These are phyloP conservation scores for Talaromyces liani DNA, from an alignment of 495 filamentous ascomycete genomes.

Conservation along the genomic window DNA sequence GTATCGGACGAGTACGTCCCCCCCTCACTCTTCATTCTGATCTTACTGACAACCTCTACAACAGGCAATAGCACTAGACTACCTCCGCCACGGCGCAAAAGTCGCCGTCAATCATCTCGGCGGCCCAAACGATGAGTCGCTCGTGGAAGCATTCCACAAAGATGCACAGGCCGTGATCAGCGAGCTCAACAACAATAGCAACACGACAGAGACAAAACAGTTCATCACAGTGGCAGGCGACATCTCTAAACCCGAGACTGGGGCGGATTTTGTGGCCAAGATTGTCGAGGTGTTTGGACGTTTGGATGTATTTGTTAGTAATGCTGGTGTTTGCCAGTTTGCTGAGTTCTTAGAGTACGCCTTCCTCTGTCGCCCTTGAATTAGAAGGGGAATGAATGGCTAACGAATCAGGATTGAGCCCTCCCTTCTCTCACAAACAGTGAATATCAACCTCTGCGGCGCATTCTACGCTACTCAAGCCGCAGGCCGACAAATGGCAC, in stretches of 20 bases:
- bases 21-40: not conserved
- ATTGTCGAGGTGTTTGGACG: constrained; percentile 52
- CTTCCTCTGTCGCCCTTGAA: not conserved
- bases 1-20: constrained; percentile 53
- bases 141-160: constrained; percentile 45
- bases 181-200: constrained; percentile 2
- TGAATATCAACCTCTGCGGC: constrained; percentile 75
- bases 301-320: constrained; percentile 78
- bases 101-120: constrained; percentile 67
- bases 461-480: constrained; percentile 82
- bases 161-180: constrained; percentile 36
- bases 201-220: constrained; percentile 24
- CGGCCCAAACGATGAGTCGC: constrained; percentile 41
- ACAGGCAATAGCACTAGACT: constrained; percentile 62
- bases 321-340: constrained; percentile 82
- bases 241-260: constrained; percentile 58
- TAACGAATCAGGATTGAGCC: constrained; percentile 37
- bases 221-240: constrained; percentile 59
- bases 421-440: constrained; percentile 55
- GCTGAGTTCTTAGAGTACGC: constrained; percentile 64
- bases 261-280: constrained; percentile 44
- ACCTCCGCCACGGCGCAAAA: constrained; percentile 59
- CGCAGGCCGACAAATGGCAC: constrained; percentile 72
- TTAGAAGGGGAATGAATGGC: not conserved
- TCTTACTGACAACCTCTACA: not conserved